Evolutionary conservation across 78 protist species (phyloP), one percentile per base, ranked within the genome.

Genomic region (Dictyostelium intermedium): DNA sequence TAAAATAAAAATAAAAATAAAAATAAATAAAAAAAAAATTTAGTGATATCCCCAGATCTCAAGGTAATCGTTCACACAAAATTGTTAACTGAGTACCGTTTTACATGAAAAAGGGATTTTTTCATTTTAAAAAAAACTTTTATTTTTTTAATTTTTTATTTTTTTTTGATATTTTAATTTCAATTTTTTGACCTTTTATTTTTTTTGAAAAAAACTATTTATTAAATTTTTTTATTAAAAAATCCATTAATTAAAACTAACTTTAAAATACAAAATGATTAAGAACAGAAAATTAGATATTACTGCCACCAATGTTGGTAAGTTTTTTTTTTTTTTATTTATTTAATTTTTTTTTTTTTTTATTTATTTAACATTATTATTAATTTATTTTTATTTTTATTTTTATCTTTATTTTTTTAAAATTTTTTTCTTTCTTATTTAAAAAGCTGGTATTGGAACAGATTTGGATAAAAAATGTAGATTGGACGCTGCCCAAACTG

Each of bases 381-480:
- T 45, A 8, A 45, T 45, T 45, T 45, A 20, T 20, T 60, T 18
- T 60, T 23, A 23, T 56, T 56, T 20, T 20, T 56, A 18, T 56
- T 56, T 23, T 60, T 23, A 60, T 60, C 23, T 50, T 11, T 50
- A 14, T 50, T 1, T 50, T 50, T 50, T 11, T 1, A 11, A 11
- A 50, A 13, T 50, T 50, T 16, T 50, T 16, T n/a, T n/a, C n/a
- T n/a, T n/a, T n/a, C n/a, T n/a, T n/a, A n/a, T n/a, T n/a, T n/a
- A n/a, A n/a, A 50, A 14, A 69, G 92, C 92, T 25, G 16, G 35
- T 41, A 32, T 85, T 34, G 85, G 93, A 30, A 77, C 85, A 20
- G 93, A 77, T 20, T 63, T 87, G 30, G 93, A 87, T 63, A 77
- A 87, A 23, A 87, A 87, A 25, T 77, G 84, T 79, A 20, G 69